These are phyloP conservation scores for Dryas alaskensis DNA, from an alignment of 306 rosid species.

Conservation along the genomic window DNA sequence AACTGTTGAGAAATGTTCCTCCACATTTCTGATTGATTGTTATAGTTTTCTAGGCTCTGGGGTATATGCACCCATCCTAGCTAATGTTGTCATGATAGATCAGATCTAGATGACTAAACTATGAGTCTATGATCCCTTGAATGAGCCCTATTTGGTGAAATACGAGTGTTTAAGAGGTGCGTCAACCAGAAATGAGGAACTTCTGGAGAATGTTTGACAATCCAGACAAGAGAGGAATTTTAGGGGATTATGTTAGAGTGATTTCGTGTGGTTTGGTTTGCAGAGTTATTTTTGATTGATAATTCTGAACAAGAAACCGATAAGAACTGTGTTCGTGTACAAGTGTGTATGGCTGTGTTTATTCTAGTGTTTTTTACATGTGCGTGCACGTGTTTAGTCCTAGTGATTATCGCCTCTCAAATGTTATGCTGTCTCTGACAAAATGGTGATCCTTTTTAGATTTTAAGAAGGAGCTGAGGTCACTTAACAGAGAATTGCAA, in stretches of 20 bases:
- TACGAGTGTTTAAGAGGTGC: not conserved
- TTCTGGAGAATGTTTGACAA: not conserved
- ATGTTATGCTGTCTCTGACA: conserved; percentile 5
- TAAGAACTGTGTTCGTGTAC: not conserved
- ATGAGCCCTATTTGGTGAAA: not conserved
- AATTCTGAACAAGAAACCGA: not conserved
- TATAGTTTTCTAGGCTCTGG: not conserved
- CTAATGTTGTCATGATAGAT: too few relatives aligned
- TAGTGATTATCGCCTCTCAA: not conserved
- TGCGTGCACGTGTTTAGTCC: not conserved
- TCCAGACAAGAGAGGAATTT: not conserved
- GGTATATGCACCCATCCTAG: not conserved
- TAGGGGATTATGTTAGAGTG: not conserved
- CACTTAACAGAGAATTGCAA: conserved; percentile 80
- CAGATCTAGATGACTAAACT: not conserved
- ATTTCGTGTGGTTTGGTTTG: not conserved
- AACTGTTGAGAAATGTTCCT: not conserved
- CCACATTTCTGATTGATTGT: not conserved
- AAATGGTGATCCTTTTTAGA: conserved; percentile 38
- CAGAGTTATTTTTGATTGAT: not conserved
- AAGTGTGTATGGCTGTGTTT: not conserved
- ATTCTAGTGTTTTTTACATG: not conserved
- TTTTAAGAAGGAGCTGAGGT: conserved; percentile 84
- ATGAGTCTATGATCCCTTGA: not conserved
- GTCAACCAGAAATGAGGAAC: not conserved